Base-by-base conservation (phyloP, 495 filamentous ascomycete species). In the Podospora pseudopauciseta region DNA sequence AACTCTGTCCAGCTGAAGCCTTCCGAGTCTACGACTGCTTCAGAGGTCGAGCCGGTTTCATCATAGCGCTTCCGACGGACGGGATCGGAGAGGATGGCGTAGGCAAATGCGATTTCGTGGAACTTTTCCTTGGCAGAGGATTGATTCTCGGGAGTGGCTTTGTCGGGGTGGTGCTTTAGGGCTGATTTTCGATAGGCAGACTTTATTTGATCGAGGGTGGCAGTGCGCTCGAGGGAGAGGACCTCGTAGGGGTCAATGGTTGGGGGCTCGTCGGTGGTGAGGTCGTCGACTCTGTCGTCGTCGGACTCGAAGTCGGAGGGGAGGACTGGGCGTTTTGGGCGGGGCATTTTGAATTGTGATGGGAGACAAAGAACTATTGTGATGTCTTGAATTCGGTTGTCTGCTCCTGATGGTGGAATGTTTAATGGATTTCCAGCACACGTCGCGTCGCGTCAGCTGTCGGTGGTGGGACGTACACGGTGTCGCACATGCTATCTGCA, bases 1-100 rank as follows among this genome's bases (percentile, higher is more conserved):
- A 94, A 98, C 26, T 90, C 87, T 63, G 83, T 80, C 95, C 95
- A 99, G 82, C 92, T 86, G 81, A 98, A 98, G 72, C 89, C 92
- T 53, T 91, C 87, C 13, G 83, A 76, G 70, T 89, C 85, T 63
- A 94, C 80, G 34, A 87, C 81, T 19, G 87, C 88, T 71, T 97
- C 94, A 2, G 89, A 86, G 0, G 94, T 98, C 62, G 87, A 92
- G 65, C 95, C 95, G 0, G 94, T 97, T 66, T 83, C 82, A 76
- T 99, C 94, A 79, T 97, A 99, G 67, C 92, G 89, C 62, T 85
- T 86, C 63, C 94, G 90, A 39, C 94, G 87, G 4, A 82, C 80
- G 11, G 87, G 80, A 67, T 97, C 92, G 28, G 92, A 97, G 59
- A 99, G 87, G 60, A 99, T 89, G 19, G 91, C 93, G 74, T 98